These are phyloP conservation scores for Didymella glomerata DNA, from an alignment of 2,329 filamentous ascomycete species.

Conservation along the genomic window DNA sequence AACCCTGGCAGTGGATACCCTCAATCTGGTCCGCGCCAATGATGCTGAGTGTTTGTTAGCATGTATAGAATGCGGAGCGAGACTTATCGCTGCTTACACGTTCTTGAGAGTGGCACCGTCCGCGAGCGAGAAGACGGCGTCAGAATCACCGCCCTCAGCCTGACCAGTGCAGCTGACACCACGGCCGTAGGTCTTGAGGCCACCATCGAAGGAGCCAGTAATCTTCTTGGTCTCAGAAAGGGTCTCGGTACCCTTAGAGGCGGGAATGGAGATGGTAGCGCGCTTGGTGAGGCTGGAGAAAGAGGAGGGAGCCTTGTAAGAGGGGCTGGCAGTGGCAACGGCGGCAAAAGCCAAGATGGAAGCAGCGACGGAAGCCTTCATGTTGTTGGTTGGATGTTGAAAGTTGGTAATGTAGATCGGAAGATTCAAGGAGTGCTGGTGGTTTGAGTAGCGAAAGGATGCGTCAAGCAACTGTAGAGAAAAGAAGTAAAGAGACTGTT, in stretches of 20 bases:
- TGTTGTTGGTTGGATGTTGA: slow-evolving; percentile 26
- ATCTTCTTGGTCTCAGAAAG: slow-evolving; percentile 26
- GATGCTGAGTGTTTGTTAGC: slow-evolving; percentile 50
- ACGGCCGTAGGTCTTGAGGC: slow-evolving; percentile 36
- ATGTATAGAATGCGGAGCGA: not conserved
- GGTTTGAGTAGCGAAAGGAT: slow-evolving; percentile 31
- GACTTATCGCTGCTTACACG: not conserved
- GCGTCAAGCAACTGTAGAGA: slow-evolving; percentile 33
- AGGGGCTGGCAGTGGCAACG: slow-evolving; percentile 32
- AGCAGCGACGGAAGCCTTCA: slow-evolving; percentile 37
- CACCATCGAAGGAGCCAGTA: slow-evolving; percentile 35
- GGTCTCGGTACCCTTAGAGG: slow-evolving; percentile 33
- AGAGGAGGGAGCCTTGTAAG: slow-evolving; percentile 24
- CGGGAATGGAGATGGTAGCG: slow-evolving; percentile 32
- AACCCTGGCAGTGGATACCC: slow-evolving; percentile 47
- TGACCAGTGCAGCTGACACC: slow-evolving; percentile 51
- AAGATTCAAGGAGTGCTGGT: slow-evolving; percentile 25
- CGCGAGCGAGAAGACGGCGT: slow-evolving; percentile 62
- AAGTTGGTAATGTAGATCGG: slow-evolving; percentile 12
- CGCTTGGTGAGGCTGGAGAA: slow-evolving; percentile 33
- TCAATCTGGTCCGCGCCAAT: slow-evolving; percentile 60
- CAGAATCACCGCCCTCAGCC: slow-evolving; percentile 53
- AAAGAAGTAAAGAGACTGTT: slow-evolving; percentile 19
- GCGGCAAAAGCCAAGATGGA: slow-evolving; percentile 33
- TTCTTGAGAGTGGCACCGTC: slow-evolving; percentile 60